Evolutionary conservation across 176 grass and related monocot genomes (phyloP).

Genomic region (Puya raimondii): DNA sequence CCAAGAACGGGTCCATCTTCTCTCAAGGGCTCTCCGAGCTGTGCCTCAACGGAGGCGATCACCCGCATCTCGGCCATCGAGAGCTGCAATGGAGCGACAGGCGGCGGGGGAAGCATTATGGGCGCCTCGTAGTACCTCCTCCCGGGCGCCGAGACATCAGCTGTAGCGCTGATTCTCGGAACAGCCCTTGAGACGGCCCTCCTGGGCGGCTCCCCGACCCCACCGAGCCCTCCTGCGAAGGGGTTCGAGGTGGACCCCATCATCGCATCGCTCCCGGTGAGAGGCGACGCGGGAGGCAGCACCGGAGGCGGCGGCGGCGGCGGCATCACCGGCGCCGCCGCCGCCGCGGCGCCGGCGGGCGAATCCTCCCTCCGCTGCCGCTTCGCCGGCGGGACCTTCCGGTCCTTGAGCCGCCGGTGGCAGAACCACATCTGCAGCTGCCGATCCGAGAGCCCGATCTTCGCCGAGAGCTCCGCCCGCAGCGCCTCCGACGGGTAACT

Average conservation of each 20-base stretch:
- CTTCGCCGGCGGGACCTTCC: constrained; percentile 35
- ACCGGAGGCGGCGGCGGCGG: constrained; percentile 26
- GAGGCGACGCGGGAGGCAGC: constrained; percentile 5
- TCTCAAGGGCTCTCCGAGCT: constrained; percentile 65
- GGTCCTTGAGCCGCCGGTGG: constrained; percentile 79
- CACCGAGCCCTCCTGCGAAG: constrained; percentile 2
- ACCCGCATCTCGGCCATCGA: constrained; percentile 24
- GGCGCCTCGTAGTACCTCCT: constrained; percentile 58
- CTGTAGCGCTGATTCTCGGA: constrained; percentile 35
- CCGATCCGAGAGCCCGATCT: constrained; percentile 61
- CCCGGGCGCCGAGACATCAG: constrained; percentile 29
- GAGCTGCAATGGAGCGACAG: constrained; percentile 24
- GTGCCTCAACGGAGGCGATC: constrained; percentile 45
- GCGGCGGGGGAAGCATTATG: constrained; percentile 28
- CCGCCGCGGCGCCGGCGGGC: constrained; percentile 12
- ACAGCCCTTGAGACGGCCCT: constrained; percentile 23
- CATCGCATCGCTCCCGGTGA: constrained; percentile 20
- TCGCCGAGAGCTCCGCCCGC: constrained; percentile 54
- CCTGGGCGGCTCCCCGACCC: constrained; percentile 16
- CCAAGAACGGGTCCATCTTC: constrained; percentile 83
- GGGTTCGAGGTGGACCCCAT: constrained; percentile 13
- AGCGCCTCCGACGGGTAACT: constrained; percentile 47
- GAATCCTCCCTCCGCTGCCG: constrained; percentile 46
- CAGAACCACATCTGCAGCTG: constrained; percentile 99
- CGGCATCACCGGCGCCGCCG: constrained; percentile 24